A percentile compares a stretch with the other conserved stretches of the same genome.
These are phyloP conservation scores for Tetrapisispora phaffii DNA, from an alignment of 805 yeast species.

Conservation along the genomic window DNA sequence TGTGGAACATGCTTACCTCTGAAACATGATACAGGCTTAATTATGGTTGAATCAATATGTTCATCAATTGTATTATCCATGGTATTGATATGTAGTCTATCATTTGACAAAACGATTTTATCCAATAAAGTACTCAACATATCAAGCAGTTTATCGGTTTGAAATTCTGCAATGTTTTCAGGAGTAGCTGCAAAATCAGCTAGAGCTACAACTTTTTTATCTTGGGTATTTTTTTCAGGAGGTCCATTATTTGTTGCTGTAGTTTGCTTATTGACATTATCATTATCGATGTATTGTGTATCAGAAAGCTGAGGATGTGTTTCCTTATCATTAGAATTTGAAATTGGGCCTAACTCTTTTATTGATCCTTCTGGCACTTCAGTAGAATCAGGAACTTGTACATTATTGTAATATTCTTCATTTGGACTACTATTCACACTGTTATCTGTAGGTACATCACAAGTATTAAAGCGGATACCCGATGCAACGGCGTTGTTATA, in stretches of 20 bases:
- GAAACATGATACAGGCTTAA: constrained; percentile 58
- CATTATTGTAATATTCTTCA: neutral
- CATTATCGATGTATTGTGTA: neutral
- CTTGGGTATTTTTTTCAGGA: neutral
- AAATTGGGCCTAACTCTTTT: too few relatives aligned
- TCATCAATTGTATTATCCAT: constrained; percentile 2
- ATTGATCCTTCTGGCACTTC: neutral
- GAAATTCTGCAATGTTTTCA: constrained; percentile 63
- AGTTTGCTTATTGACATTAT: neutral
- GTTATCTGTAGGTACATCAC: neutral
- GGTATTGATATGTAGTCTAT: constrained; percentile 40
- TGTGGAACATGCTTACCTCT: constrained; percentile 96
- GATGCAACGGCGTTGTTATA: neutral
- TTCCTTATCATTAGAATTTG: neutral
- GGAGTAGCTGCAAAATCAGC: neutral
- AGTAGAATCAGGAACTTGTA: neutral
- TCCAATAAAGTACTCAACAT: constrained; percentile 83
- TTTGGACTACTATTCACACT: neutral
- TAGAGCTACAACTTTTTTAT: neutral
- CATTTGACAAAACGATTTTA: constrained; percentile 85
- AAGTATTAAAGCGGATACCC: neutral
- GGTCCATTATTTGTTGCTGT: neutral
- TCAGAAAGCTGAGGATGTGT: neutral
- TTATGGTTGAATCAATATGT: constrained; percentile 28
- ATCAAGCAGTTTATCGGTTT: constrained; percentile 65